Percentiles rank a stretch among this genome's conserved stretches.
These are phyloP conservation scores for Fragilaria radians DNA, from an alignment of 108 stramenopile species.

Conservation along the genomic window DNA sequence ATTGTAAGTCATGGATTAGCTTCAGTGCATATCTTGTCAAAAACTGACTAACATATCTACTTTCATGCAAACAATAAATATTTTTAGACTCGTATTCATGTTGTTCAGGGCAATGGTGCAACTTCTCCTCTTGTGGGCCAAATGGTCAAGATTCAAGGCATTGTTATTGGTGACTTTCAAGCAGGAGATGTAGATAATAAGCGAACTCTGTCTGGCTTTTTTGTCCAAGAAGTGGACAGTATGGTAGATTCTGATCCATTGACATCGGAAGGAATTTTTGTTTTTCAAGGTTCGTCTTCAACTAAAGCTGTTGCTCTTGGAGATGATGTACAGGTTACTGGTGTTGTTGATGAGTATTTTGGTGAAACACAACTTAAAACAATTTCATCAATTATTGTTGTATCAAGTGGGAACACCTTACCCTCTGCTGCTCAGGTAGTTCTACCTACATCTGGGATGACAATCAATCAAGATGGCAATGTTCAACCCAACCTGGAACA, in stretches of 20 bases:
- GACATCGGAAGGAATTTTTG: constrained; percentile 35
- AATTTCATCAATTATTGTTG: constrained; percentile 4
- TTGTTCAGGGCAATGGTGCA: constrained; percentile 6
- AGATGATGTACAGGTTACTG: constrained; percentile 18
- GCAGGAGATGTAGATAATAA: constrained; percentile 13
- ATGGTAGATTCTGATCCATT: constrained; percentile 21
- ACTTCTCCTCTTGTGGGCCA: constrained; percentile 6
- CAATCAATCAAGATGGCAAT: too few species aligned
- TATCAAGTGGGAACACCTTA: constrained; percentile 7
- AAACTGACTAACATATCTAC: too few species aligned
- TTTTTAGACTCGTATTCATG: too few species aligned
- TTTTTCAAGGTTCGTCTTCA: constrained; percentile 29
- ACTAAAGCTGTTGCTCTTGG: constrained; percentile 12
- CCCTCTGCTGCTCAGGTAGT: constrained; percentile 10
- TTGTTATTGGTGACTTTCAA: constrained; percentile 23
- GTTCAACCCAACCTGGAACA: constrained; percentile 9
- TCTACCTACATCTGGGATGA: too few species aligned
- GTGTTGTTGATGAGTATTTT: constrained; percentile 14
- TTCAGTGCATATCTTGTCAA: too few species aligned
- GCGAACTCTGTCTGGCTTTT: constrained; percentile 26
- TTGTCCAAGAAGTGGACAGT: constrained; percentile 24
- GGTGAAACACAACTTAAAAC: constrained; percentile 20
- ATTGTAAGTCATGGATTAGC: too few species aligned
- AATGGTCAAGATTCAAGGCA: constrained; percentile 2
- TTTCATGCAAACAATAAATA: too few species aligned